phyloP scores from a whole-genome alignment of 2,329 filamentous ascomycete species.

The Tricladium varicosporioides region DNA sequence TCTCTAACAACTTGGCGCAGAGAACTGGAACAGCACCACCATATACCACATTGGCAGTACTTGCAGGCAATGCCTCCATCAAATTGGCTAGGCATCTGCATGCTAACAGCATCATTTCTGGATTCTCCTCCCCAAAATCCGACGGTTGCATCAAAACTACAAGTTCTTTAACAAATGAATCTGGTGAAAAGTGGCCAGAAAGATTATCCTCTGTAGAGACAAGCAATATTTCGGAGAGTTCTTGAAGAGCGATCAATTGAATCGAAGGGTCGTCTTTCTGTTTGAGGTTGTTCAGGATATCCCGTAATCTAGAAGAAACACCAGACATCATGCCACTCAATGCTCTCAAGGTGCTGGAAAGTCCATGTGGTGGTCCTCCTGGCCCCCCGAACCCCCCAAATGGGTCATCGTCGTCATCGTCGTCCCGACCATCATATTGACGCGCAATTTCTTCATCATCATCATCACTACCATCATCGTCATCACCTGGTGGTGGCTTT shows the following conservation, averaged over 20 bases:
- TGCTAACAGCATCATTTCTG: constrained; percentile 94
- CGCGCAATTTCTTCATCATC: constrained; percentile 59
- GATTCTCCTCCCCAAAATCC: constrained; percentile 82
- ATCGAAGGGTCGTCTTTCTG: constrained; percentile 82
- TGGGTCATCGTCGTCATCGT: constrained; percentile 59
- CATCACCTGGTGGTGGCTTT: constrained; percentile 21
- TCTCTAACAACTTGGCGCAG: constrained; percentile 92
- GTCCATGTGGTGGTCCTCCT: constrained; percentile 57
- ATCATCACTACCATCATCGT: constrained; percentile 51
- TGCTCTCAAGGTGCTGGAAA: constrained; percentile 81
- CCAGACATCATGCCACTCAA: constrained; percentile 91
- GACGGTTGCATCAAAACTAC: constrained; percentile 89
- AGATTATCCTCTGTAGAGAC: constrained; percentile 97
- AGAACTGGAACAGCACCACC: constrained; percentile 93
- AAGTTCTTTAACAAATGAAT: constrained; percentile 92
- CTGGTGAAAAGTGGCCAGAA: constrained; percentile 90
- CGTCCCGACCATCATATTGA: constrained; percentile 51
- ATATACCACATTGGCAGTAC: constrained; percentile 93
- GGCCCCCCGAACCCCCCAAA: constrained; percentile 67
- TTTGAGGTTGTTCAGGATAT: constrained; percentile 72
- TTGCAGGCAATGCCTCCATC: constrained; percentile 93
- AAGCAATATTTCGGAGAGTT: constrained; percentile 87
- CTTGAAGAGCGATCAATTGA: constrained; percentile 88
- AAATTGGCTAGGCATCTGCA: constrained; percentile 94
- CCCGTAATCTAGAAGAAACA: constrained; percentile 74